Percentiles rank a stretch among this genome's conserved stretches.
phyloP scores from a whole-genome alignment of 768 basidiomycete genomes.

The Mycena rebaudengoi region DNA sequence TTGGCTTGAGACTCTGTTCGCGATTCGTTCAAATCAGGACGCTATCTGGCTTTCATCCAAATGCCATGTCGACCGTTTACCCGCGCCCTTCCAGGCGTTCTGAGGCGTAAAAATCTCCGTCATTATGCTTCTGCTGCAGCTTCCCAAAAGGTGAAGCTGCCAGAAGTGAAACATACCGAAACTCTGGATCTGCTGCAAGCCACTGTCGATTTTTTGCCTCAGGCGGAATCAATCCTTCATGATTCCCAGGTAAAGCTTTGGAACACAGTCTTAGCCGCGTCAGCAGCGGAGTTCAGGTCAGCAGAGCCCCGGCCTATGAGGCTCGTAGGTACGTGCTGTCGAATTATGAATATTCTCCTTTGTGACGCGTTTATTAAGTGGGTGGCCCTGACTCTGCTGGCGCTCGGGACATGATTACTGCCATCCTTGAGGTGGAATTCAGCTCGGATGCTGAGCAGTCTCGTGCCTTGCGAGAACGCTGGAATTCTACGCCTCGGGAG shows the following conservation, averaged over 20 bases:
- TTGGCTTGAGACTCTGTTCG: too few relatives aligned
- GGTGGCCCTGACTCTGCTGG: conserved; percentile 64
- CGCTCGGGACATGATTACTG: conserved; percentile 68
- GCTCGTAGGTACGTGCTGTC: conserved; percentile 22
- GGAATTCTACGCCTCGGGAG: conserved; percentile 43
- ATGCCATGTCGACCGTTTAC: too few relatives aligned
- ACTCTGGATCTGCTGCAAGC: conserved; percentile 14
- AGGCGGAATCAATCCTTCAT: conserved; percentile 5
- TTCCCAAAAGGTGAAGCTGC: too few relatives aligned
- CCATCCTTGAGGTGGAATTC: conserved; percentile 77
- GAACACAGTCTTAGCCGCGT: conserved; percentile 8
- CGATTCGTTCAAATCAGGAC: too few relatives aligned
- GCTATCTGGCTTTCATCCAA: too few relatives aligned
- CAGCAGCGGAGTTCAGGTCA: conserved; percentile 6
- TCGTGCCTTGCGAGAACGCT: conserved; percentile 56
- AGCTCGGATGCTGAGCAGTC: conserved; percentile 57
- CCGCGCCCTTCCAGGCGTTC: too few relatives aligned
- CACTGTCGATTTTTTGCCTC: conserved; percentile 12
- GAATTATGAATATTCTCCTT: too few relatives aligned
- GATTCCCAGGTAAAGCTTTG: conserved; percentile 12
- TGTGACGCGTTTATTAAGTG: too few relatives aligned
- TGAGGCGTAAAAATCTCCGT: too few relatives aligned
- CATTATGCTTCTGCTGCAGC: too few relatives aligned
- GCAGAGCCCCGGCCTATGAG: conserved; percentile 10
- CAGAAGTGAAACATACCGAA: too few relatives aligned